Evolutionary conservation across 208 protist species (phyloP), one percentile per base, ranked within the genome.

Genomic region (Trypanosoma caninum): DNA sequence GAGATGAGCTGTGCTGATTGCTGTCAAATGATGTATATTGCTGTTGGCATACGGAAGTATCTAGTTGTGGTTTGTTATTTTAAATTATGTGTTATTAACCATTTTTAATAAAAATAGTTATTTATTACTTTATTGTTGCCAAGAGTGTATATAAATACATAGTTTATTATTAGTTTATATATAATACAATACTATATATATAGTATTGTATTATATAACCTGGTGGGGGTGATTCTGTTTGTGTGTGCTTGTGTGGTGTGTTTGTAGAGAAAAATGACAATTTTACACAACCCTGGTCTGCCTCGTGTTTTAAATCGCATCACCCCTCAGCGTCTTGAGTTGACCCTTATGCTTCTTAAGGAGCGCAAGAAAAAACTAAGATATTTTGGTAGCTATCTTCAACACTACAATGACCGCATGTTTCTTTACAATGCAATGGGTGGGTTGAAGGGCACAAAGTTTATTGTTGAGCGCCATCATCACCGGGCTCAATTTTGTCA

Each of bases 351-450:
- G 31, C 54, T 76, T 31, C 37, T 85, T 4, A 83, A 85, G 59
- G 82, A 95, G 74, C 79, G 81, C 2, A 81, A 76, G 59, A 95
- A 95, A 75, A 79, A 65, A 27, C 46, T 84, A 46, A 76, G 69
- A 10, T 91, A 95, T 69, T 74, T 85, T 38, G 88, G 88, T 42
- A 80, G 76, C 45, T 64, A 70, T 40, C 76, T 85, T 25, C 72
- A 80, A 5, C 70, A 79, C 70, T 92, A 78, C 69, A 78, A 69
- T 27, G 88, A 95, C 52, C 84, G 88, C n/a, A 50, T 62, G 35
- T 72, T 74, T 41, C 45, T 89, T 37, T 87, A 82, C 55, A 71
- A 40, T 46, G 74, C 65, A 30, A 67, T 78, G 64, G 80, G 83
- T 25, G 68, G 53, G 16, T 44, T 64, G 0, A 53, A 61, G 3